Evolutionary conservation across 495 filamentous ascomycete species (phyloP), one percentile per base, ranked within the genome.

Genomic region (Aspergillus indologenus): DNA sequence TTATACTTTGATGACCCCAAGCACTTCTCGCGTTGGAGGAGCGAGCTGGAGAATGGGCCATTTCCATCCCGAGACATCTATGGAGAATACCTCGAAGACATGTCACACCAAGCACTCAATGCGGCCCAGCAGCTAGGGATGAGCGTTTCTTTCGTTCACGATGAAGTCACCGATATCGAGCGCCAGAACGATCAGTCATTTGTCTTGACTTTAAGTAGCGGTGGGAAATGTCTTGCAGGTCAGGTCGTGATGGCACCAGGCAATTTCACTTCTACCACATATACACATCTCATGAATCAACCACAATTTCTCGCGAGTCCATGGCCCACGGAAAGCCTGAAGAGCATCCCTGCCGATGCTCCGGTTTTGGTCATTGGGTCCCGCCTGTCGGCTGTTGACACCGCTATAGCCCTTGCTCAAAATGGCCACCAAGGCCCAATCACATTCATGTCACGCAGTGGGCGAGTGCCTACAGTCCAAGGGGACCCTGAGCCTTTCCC

Each of bases 371-470:
- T 56, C 21, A 18, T 56, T 22, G 53, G 53, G 29, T 56, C 53
- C 1, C 42, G 53, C 17, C 14, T 56, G 9, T 56, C 53, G n/a
- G 53, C 53, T 18, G 40, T 56, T 20, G 53, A 56, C 31, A 24
- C 53, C 9, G 53, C 53, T 7, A 47, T 29, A 7, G 7, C 14
- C 23, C 43, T 56, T 1, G n/a, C 22, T 3, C 11, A 46, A 8
- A 46, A 31, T 47, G 53, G 53, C 1, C 53, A 56, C 20, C 53
- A 47, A 14, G 53, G 53, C 42, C 40, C 53, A 7, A 56, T 56
- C 21, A 56, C 53, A 1, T 47, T 56, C 43, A 56, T 56, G 53
- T 56, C 53, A 22, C 40, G 53, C 7, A 56, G 53, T 23, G 53
- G 53, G 21, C n/a, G 53, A 26, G 21, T 56, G 6, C 53, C 53